Percentiles rank a stretch among this genome's conserved stretches.
Conservation (phyloP, 2,329 filamentous ascomycete genomes). For the Fusarium tricinctum region DNA sequence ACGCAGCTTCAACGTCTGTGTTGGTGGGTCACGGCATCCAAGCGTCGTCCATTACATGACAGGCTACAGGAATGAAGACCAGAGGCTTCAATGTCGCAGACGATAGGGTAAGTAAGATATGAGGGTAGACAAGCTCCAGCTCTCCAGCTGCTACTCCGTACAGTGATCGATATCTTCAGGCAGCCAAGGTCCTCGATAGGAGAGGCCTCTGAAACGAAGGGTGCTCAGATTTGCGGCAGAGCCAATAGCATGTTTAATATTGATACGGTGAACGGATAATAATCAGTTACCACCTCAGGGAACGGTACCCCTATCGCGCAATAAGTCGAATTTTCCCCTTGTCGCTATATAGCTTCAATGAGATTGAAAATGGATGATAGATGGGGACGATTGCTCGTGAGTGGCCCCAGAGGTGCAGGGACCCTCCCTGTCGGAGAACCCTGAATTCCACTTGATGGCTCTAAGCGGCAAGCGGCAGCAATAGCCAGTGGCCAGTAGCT, state of each 20-base stretch:
- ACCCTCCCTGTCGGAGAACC: constrained; percentile 22
- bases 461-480: constrained; percentile 4
- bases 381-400: constrained; percentile 26
- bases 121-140: no score
- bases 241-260: background rate
- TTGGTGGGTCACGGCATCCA: constrained; percentile 2
- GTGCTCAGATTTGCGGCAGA: background rate
- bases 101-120: background rate
- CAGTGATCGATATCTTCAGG: background rate
- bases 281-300: no score
- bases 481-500: constrained; percentile 3
- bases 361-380: constrained; percentile 31
- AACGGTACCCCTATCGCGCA: background rate
- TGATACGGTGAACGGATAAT: background rate
- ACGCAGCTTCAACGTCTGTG: constrained; percentile 9
- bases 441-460: constrained; percentile 24
- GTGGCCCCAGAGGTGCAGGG: constrained; percentile 19
- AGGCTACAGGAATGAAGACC: background rate
- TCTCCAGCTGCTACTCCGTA: background rate
- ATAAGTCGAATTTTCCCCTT: constrained; percentile 3
- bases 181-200: no score
- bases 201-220: constrained; percentile 10
- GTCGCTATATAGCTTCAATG: constrained; percentile 11
- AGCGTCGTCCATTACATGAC: constrained; percentile 2
- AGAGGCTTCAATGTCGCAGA: background rate